Evolutionary conservation across 768 basidiomycete species (phyloP).

Genomic region (Tephrocybe sp.): DNA sequence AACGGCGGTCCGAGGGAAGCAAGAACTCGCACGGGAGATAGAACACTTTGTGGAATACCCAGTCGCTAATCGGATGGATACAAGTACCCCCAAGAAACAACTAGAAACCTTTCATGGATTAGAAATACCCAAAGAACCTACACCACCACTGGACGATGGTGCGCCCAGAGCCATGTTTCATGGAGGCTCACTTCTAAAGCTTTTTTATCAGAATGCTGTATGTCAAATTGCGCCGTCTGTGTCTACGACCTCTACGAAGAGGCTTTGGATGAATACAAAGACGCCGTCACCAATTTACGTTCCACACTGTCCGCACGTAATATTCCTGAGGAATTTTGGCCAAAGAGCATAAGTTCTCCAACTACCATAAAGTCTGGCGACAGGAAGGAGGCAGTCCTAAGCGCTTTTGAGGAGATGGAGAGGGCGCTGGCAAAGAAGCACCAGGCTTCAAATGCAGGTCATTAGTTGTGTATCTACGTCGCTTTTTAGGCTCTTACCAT

Average conservation of each 20-base stretch:
- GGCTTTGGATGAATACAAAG: slow-evolving; percentile 59
- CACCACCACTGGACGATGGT: slow-evolving; percentile 69
- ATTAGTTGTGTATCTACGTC: slow-evolving; percentile 20
- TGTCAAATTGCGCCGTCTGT: slow-evolving; percentile 93
- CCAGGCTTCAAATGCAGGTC: slow-evolving; percentile 15
- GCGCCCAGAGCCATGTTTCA: slow-evolving; percentile 18
- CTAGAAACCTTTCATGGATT: slow-evolving; percentile 49
- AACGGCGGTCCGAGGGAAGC: slow-evolving; percentile 46
- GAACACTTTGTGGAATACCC: slow-evolving; percentile 18
- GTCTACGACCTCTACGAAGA: slow-evolving; percentile 89
- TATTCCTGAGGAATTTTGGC: slow-evolving; percentile 69
- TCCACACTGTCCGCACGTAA: slow-evolving; percentile 42
- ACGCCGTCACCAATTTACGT: slow-evolving; percentile 51
- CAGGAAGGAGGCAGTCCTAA: slow-evolving; percentile 42
- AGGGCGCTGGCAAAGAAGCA: slow-evolving; percentile 50
- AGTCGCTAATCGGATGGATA: slow-evolving; percentile 1
- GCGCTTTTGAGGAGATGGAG: slow-evolving; percentile 76
- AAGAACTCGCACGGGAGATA: slow-evolving; percentile 31
- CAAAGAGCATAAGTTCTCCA: slow-evolving; percentile 41
- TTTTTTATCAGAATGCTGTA: slow-evolving; percentile 74
- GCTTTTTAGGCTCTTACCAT: slow-evolving; percentile 7
- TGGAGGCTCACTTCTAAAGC: neutral
- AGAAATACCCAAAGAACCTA: slow-evolving; percentile 60
- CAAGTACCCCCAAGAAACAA: neutral
- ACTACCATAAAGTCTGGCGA: slow-evolving; percentile 14